Conservation (phyloP, 2,329 filamentous ascomycete species). For the Penicillium sp. region DNA sequence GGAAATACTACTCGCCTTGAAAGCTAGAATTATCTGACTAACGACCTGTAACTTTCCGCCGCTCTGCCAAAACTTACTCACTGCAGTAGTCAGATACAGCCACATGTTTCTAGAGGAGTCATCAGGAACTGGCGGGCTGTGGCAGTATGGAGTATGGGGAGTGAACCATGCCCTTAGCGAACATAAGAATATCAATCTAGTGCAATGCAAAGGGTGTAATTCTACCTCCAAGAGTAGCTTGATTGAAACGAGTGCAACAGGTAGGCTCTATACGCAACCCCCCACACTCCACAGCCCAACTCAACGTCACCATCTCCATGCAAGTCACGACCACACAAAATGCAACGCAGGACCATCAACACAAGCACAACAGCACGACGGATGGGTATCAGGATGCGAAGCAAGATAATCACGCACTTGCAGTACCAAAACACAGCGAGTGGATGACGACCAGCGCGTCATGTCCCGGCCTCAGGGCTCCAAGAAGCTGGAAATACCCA, state of each 20-base stretch:
- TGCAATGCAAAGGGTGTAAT: no score
- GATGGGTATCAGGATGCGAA: slow-evolving; percentile 1
- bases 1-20: no score
- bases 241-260: not conserved
- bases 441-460: not conserved
- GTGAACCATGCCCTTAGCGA: no score
- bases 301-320: not conserved
- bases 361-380: not conserved
- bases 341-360: not conserved
- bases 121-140: no score
- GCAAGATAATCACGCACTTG: not conserved
- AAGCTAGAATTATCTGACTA: no score
- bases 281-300: not conserved
- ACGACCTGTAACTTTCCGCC: no score
- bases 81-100: no score
- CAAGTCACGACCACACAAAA: not conserved
- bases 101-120: no score
- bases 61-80: no score
- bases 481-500: not conserved
- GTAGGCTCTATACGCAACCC: not conserved
- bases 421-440: not conserved
- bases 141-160: no score
- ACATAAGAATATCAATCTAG: no score
- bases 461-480: not conserved
- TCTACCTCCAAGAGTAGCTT: no score